These are phyloP conservation scores for Ustulina deusta DNA, from an alignment of 2,329 filamentous ascomycete species.

Conservation along the genomic window DNA sequence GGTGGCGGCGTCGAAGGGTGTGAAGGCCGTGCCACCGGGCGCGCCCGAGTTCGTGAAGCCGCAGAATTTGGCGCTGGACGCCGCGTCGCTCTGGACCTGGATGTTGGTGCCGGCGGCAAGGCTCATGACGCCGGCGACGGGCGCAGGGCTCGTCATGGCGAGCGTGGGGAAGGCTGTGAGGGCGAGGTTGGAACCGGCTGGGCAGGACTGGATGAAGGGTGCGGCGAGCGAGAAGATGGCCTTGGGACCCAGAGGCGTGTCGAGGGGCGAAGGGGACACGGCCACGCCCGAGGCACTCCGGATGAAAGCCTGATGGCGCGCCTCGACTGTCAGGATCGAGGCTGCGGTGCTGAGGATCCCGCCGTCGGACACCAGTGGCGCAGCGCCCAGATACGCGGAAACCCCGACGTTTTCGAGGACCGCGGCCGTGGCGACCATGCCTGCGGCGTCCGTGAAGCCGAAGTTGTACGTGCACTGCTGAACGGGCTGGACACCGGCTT, in stretches of 20 bases:
- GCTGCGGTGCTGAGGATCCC: constrained; percentile 74
- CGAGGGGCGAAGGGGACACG: constrained; percentile 76
- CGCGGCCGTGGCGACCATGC: constrained; percentile 76
- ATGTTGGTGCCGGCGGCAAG: constrained; percentile 58
- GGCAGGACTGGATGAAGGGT: constrained; percentile 78
- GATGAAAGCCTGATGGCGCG: constrained; percentile 80
- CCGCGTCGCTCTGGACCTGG: constrained; percentile 63
- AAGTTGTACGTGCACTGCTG: constrained; percentile 80
- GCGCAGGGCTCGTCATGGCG: constrained; percentile 61
- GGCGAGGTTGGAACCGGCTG: constrained; percentile 71
- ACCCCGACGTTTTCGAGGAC: constrained; percentile 80
- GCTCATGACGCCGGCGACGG: constrained; percentile 54
- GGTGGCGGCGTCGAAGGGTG: constrained; percentile 63
- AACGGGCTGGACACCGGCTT: constrained; percentile 73
- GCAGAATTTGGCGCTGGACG: constrained; percentile 68
- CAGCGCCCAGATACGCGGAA: constrained; percentile 79
- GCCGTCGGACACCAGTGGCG: constrained; percentile 70
- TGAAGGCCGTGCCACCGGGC: constrained; percentile 71
- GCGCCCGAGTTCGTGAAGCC: constrained; percentile 73
- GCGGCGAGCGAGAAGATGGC: constrained; percentile 80
- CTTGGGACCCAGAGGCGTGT: constrained; percentile 74
- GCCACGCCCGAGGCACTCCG: constrained; percentile 68
- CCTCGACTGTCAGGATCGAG: constrained; percentile 78
- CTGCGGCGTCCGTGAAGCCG: constrained; percentile 71
- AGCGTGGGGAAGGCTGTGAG: constrained; percentile 73